Evolutionary conservation across 768 basidiomycete genomes (phyloP).

Genomic region (Lentinula detonsa): DNA sequence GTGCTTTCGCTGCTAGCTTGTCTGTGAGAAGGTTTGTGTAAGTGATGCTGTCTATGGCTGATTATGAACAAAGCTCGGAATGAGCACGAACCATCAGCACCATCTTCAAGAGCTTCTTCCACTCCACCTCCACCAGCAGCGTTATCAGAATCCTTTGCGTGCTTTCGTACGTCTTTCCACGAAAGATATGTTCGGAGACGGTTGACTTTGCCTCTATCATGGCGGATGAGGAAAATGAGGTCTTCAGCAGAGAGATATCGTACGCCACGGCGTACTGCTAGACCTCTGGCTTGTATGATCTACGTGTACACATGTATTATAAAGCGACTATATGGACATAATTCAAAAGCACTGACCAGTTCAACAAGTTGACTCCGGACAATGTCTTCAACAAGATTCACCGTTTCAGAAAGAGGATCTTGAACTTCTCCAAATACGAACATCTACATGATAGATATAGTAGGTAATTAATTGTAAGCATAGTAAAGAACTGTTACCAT

Average conservation of each 20-base stretch:
- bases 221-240: constrained; percentile 92
- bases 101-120: constrained; percentile 81
- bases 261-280: constrained; percentile 77
- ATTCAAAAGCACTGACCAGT: constrained; percentile 46
- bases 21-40: constrained; percentile 32
- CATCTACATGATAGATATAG: constrained; percentile 49
- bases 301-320: constrained; percentile 18
- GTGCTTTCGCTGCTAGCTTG: constrained; percentile 75
- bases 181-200: constrained; percentile 87
- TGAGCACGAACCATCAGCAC: constrained; percentile 59
- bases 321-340: neutral
- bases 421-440: constrained; percentile 96
- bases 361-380: constrained; percentile 88
- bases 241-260: constrained; percentile 90
- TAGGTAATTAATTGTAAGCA: neutral
- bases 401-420: constrained; percentile 81
- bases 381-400: constrained; percentile 93
- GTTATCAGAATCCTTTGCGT: constrained; percentile 85
- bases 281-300: constrained; percentile 86
- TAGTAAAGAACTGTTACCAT: constrained; percentile 50
- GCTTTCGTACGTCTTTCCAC: constrained; percentile 96
- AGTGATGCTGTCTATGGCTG: neutral
- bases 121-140: constrained; percentile 68
- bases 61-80: neutral
- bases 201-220: constrained; percentile 92